Conservation (phyloP, 306 rosid genomes). For the Malus sieversii region DNA sequence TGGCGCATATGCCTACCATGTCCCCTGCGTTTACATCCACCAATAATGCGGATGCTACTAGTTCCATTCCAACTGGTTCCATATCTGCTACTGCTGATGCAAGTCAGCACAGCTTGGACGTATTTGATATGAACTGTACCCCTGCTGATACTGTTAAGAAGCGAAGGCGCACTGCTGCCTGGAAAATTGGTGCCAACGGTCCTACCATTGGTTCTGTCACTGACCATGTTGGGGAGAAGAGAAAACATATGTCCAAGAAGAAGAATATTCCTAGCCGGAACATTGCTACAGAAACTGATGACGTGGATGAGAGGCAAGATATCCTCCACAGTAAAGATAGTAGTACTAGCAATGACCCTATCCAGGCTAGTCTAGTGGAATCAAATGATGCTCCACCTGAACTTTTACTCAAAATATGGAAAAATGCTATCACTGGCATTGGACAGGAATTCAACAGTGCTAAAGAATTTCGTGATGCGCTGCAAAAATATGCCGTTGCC, state of each 20-base stretch:
- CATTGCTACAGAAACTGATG: conserved; percentile 1
- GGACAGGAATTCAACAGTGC: conserved; percentile 49
- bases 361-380: background rate
- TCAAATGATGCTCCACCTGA: conserved; percentile 32
- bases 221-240: conserved; percentile 20
- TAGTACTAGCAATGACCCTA: conserved; percentile 1
- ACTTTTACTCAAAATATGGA: conserved; percentile 35
- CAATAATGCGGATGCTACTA: conserved; percentile 5
- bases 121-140: conserved; percentile 30
- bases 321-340: conserved; percentile 1
- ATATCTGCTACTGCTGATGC: conserved; percentile 10
- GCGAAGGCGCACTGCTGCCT: conserved; percentile 36
- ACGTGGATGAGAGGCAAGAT: conserved; percentile 6
- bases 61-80: conserved; percentile 19
- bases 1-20: conserved; percentile 2
- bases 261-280: conserved; percentile 10
- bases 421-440: conserved; percentile 34
- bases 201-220: conserved; percentile 17
- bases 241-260: conserved; percentile 15
- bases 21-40: conserved; percentile 4
- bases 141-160: conserved; percentile 63
- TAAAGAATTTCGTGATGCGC: conserved; percentile 41
- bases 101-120: background rate
- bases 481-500: conserved; percentile 51
- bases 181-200: conserved; percentile 25